These are phyloP conservation scores for Tuber brumale DNA, from an alignment of 495 filamentous ascomycete species.

Conservation along the genomic window DNA sequence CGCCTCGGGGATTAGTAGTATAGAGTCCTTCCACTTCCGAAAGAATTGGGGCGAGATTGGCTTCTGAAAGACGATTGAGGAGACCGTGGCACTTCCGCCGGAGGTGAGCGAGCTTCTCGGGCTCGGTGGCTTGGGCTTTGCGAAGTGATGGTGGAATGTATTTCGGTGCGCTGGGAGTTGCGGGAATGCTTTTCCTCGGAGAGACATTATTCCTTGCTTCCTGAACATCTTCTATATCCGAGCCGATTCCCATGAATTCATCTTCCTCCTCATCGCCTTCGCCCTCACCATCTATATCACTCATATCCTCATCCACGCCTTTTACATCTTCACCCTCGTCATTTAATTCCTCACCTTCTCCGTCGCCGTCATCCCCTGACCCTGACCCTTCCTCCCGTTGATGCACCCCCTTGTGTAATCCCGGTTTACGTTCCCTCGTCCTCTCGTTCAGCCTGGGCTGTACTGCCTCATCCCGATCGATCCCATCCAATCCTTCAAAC, in stretches of 20 bases:
- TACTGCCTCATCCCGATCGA: conserved; percentile 38
- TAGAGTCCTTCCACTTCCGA: conserved; percentile 77
- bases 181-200: conserved; percentile 40
- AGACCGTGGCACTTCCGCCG: conserved; percentile 77
- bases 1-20: conserved; percentile 66
- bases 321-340: conserved; percentile 10
- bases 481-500: conserved; percentile 58
- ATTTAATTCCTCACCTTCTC: conserved; percentile 10
- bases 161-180: conserved; percentile 46
- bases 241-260: conserved; percentile 36
- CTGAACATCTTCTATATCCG: conserved; percentile 40
- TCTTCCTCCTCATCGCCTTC: conserved; percentile 37
- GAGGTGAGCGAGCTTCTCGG: conserved; percentile 62
- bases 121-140: conserved; percentile 54
- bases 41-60: conserved; percentile 74
- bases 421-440: not conserved
- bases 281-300: conserved; percentile 47
- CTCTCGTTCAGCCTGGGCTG: conserved; percentile 10
- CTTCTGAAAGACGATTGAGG: conserved; percentile 86
- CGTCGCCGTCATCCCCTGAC: conserved; percentile 34
- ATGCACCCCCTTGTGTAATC: not conserved
- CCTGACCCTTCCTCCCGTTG: conserved; percentile 44
- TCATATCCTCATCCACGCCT: conserved; percentile 42
- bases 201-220: conserved; percentile 33
- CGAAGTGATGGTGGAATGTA: conserved; percentile 87